phyloP scores from a whole-genome alignment of 306 rosid genomes.

The Prunus mume region DNA sequence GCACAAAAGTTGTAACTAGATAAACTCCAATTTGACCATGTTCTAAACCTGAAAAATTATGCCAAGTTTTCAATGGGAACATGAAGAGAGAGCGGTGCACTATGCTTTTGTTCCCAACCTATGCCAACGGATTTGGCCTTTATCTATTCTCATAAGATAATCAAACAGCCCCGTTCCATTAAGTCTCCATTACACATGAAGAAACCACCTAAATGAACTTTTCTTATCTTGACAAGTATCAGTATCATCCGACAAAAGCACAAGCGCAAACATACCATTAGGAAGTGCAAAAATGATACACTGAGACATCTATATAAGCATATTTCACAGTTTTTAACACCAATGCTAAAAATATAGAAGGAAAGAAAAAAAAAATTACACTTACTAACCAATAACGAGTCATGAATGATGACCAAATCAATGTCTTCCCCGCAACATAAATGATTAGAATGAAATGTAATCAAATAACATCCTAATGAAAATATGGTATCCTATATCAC shows the following conservation, averaged over 20 bases:
- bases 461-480: not conserved
- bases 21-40: not conserved
- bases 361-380: not conserved
- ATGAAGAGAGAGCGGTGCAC: not conserved
- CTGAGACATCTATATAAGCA: not conserved
- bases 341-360: not conserved
- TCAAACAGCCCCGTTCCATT: not conserved
- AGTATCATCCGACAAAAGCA: not conserved
- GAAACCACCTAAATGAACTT: not conserved
- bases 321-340: not conserved
- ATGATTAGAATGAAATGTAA: not conserved
- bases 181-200: not conserved
- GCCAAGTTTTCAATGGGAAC: not conserved
- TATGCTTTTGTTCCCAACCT: not conserved
- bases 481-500: not conserved
- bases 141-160: not conserved
- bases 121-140: not conserved
- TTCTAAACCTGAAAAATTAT: not conserved
- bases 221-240: not conserved
- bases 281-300: not conserved
- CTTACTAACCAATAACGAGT: not conserved
- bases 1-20: not conserved
- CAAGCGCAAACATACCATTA: not conserved
- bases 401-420: not conserved
- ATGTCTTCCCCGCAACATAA: not conserved